A percentile compares a stretch with the other conserved stretches of the same genome.
Evolutionary conservation across 2,329 filamentous ascomycete species (phyloP).

Genomic region (Rhinocladiella similis): DNA sequence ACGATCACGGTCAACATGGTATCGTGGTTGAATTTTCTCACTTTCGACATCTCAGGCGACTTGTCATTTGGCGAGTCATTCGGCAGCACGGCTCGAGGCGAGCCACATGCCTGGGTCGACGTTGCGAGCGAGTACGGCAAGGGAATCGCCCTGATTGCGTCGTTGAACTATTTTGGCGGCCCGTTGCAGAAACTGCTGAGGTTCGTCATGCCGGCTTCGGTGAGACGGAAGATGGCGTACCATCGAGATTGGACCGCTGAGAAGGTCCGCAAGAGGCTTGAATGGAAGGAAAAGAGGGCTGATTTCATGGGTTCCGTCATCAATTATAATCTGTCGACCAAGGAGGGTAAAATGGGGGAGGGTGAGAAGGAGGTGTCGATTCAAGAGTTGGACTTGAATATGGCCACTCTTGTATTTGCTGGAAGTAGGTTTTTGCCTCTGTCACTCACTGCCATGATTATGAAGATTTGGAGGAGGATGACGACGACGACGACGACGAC

Average conservation of each 20-base stretch:
- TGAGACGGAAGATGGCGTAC: conserved; percentile 11
- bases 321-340: conserved; percentile 10
- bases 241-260: conserved; percentile 7
- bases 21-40: conserved; percentile 15
- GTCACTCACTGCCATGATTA: too few relatives aligned
- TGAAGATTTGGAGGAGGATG: too few relatives aligned
- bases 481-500: too few relatives aligned
- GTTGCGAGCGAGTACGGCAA: conserved; percentile 27
- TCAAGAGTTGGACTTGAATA: conserved; percentile 59
- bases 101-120: conserved; percentile 33
- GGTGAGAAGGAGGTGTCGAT: conserved; percentile 62
- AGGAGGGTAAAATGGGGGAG: too few relatives aligned
- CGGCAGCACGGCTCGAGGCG: conserved; percentile 27
- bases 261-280: conserved; percentile 8
- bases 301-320: conserved; percentile 15
- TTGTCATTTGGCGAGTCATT: conserved; percentile 34
- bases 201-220: not conserved
- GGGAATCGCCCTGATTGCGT: conserved; percentile 21
- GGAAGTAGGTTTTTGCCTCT: conserved; percentile 29
- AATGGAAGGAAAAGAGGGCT: not conserved
- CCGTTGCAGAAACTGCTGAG: conserved; percentile 15
- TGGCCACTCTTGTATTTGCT: conserved; percentile 37
- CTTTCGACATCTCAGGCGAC: conserved; percentile 28
- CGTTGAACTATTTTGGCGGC: conserved; percentile 9
- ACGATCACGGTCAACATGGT: conserved; percentile 2